Conservation (phyloP, 345 rosid species). For the Bruguiera sexangula region DNA sequence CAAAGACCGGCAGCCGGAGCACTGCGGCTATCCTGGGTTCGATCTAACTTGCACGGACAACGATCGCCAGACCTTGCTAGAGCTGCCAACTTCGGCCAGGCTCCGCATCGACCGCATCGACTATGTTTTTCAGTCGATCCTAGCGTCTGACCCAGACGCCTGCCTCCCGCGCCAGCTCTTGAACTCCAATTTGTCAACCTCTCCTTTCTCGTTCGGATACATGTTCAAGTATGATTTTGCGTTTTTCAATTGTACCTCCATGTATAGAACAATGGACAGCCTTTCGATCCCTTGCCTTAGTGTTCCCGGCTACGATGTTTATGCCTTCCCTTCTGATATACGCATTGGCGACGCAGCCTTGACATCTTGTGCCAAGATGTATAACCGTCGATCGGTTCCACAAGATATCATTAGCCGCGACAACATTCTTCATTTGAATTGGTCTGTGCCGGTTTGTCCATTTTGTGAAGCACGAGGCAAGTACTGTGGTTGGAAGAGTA, state of each 20-base stretch:
- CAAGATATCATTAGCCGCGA: neutral
- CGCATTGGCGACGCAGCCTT: neutral
- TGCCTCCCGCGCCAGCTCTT: constrained; percentile 13
- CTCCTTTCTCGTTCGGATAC: constrained; percentile 2
- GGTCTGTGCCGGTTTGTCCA: constrained; percentile 15
- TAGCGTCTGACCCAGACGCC: constrained; percentile 9
- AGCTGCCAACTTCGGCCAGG: constrained; percentile 19
- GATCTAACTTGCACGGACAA: constrained; percentile 17
- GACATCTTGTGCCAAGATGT: constrained; percentile 18
- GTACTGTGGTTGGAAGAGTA: constrained; percentile 7
- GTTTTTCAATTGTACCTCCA: constrained; percentile 1
- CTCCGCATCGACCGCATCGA: constrained; percentile 17
- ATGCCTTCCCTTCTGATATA: neutral
- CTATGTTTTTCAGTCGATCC: constrained; percentile 8
- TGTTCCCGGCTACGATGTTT: neutral
- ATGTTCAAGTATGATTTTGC: neutral
- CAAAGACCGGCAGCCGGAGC: constrained; percentile 9
- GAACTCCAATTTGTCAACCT: constrained; percentile 9
- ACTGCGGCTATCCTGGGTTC: constrained; percentile 29
- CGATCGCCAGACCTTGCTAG: constrained; percentile 9
- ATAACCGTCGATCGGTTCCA: neutral
- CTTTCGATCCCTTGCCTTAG: neutral
- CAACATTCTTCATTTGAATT: constrained; percentile 12
- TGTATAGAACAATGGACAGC: no score
- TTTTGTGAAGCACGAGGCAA: constrained; percentile 6